Base-by-base conservation (phyloP, 192 early-diverging fungal genomes). In the Backusella westeae region DNA sequence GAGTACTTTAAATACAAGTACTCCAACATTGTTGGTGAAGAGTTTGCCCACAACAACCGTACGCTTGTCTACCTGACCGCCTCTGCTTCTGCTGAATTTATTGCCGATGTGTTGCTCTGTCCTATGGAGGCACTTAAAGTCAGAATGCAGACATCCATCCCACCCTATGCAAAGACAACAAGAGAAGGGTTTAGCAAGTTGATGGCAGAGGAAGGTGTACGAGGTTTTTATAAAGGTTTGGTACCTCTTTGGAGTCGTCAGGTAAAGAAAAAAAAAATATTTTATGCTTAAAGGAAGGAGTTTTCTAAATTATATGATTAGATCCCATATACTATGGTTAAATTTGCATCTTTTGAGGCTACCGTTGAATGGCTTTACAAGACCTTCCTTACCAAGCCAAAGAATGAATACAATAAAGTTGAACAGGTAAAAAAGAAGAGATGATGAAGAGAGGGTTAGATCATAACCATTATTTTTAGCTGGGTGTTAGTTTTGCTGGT, bases 1-100 rank as follows among this genome's bases (percentile, higher is more conserved):
- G 95, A 97, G 84, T 80, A 91, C 76, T 97, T 95, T 89, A 97
- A 97, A 85, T 89, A 93, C 83, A 81, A 85, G 73, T 94, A 92
- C 75, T 78, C 86, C 66, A 79, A 83, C 44, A 9, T 88, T 9
- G 90, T 83, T 44, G 91, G 91, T 74, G 91, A 91, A 69, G 87
- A 96, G 85, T 82, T 81, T 78, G 89, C 94, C 14, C 79, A 85
- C 35, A 90, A 94, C 82, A 92, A 95, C 88, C 89, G 92, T 83
- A 91, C 91, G 1, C 65, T 87, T 34, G 79, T 96, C 73, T 94
- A 89, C 78, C 84, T 93, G 77, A 79, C 87, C 52, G 92, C 89
- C 7, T 94, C 93, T n/a, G 91, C 89, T 2, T 91, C 91, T 36
- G 93, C 93, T 66, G 93, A 95, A 86, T 84, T 95, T 69, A 84